Evolutionary conservation across 371 early-diverging fungal species (phyloP).

Genomic region (Circinella minor): DNA sequence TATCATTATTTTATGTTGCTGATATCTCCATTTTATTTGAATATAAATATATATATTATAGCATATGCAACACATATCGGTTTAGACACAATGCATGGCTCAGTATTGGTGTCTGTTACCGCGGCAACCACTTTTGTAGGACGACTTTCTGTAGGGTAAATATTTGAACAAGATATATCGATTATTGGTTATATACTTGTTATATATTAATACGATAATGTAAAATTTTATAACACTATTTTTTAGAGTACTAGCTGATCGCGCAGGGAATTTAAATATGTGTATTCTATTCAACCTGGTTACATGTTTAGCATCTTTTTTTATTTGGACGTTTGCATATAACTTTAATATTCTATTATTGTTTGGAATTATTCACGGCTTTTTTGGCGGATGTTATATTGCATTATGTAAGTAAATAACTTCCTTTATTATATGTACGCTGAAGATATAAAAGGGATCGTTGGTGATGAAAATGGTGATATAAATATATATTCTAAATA

Average conservation of each 20-base stretch:
- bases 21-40: no score
- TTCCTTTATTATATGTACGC: neutral
- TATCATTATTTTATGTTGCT: no score
- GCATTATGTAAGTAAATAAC: slow-evolving; percentile 18
- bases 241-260: slow-evolving; percentile 46
- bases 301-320: slow-evolving; percentile 31
- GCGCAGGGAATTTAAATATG: slow-evolving; percentile 48
- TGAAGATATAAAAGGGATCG: no score
- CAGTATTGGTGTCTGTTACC: slow-evolving; percentile 19
- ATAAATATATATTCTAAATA: neutral
- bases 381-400: slow-evolving; percentile 45
- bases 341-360: slow-evolving; percentile 37
- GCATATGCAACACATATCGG: slow-evolving; percentile 27
- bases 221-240: neutral
- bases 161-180: neutral
- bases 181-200: no score
- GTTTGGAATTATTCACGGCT: slow-evolving; percentile 40
- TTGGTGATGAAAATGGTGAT: neutral
- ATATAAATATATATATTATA: neutral
- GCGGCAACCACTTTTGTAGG: slow-evolving; percentile 55
- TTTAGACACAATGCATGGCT: slow-evolving; percentile 17
- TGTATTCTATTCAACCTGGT: slow-evolving; percentile 37
- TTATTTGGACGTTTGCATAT: slow-evolving; percentile 57
- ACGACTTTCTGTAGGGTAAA: slow-evolving; percentile 41
- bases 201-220: no score